These are phyloP conservation scores for Alternaria incomplexa DNA, from an alignment of 2,329 filamentous ascomycete genomes.

Conservation along the genomic window DNA sequence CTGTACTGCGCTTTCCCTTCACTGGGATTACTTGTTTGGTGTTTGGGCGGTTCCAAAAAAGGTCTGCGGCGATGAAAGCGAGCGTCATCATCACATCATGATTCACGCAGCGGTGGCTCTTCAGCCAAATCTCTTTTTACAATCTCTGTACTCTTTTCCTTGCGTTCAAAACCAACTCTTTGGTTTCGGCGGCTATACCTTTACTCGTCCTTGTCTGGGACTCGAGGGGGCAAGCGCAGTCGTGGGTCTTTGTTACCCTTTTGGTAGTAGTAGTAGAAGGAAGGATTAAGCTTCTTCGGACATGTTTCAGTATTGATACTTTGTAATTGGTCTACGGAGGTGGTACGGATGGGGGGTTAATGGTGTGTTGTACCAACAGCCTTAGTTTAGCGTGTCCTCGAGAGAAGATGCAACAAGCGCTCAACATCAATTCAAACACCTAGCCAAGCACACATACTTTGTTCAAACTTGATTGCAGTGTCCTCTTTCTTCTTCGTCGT, in stretches of 20 bases:
- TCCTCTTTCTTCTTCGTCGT: neutral
- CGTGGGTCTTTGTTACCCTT: conserved; percentile 27
- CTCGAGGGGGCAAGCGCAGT: conserved; percentile 39
- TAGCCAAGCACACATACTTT: conserved; percentile 1
- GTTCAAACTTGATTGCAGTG: neutral
- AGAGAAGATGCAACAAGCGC: neutral
- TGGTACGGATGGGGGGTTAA: conserved; percentile 3
- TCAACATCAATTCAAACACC: conserved; percentile 1
- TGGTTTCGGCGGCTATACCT: conserved; percentile 43
- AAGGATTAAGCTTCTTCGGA: conserved; percentile 12
- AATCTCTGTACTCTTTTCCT: conserved; percentile 15
- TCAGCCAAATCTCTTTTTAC: conserved; percentile 37
- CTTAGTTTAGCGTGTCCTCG: conserved; percentile 7
- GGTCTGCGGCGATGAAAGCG: conserved; percentile 20
- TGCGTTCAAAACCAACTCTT: conserved; percentile 32
- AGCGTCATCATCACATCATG: conserved; percentile 29
- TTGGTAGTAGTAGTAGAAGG: conserved; percentile 6
- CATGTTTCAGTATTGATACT: conserved; percentile 29
- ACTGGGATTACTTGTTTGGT: conserved; percentile 27
- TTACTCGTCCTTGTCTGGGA: conserved; percentile 28
- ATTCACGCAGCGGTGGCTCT: conserved; percentile 39
- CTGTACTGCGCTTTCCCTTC: conserved; percentile 26
- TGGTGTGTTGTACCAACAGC: conserved; percentile 14
- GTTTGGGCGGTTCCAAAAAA: conserved; percentile 11
- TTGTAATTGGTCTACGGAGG: conserved; percentile 22